A percentile compares a stretch with the other conserved stretches of the same genome.
phyloP scores from a whole-genome alignment of 2,329 filamentous ascomycete genomes.

The Neofusicoccum laricinum region DNA sequence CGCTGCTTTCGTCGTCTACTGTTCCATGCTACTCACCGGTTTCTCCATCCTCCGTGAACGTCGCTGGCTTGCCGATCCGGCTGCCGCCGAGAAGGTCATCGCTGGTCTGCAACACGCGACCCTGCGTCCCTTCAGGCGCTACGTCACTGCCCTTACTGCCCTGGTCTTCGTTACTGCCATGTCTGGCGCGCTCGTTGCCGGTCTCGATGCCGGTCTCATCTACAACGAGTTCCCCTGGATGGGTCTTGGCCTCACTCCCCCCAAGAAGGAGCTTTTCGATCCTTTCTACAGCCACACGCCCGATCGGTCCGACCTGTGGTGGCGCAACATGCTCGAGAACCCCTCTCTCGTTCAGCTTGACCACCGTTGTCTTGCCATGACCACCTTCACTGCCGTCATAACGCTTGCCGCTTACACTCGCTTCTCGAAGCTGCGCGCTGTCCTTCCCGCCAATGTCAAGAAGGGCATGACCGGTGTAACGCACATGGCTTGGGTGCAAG shows the following conservation, averaged over 20 bases:
- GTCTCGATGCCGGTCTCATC: constrained; percentile 92
- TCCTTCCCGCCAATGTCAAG: constrained; percentile 58
- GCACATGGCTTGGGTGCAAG: constrained; percentile 79
- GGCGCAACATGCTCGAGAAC: constrained; percentile 98
- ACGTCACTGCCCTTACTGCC: constrained; percentile 65
- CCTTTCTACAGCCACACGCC: constrained; percentile 77
- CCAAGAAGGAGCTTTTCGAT: constrained; percentile 78
- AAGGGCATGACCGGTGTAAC: constrained; percentile 77
- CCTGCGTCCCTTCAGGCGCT: constrained; percentile 71
- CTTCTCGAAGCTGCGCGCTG: constrained; percentile 59
- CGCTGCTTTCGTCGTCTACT: constrained; percentile 88
- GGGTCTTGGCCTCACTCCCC: constrained; percentile 80
- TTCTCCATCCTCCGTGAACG: constrained; percentile 78
- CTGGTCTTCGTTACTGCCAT: constrained; percentile 88
- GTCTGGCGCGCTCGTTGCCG: constrained; percentile 90
- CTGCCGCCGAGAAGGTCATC: constrained; percentile 59
- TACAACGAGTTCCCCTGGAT: constrained; percentile 99
- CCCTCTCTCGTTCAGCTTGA: constrained; percentile 93
- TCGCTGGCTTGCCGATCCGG: constrained; percentile 61
- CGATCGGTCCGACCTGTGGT: constrained; percentile 82
- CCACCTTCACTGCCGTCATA: constrained; percentile 79
- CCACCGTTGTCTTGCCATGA: constrained; percentile 86
- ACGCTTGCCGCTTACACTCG: constrained; percentile 78
- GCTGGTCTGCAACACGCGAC: constrained; percentile 62
- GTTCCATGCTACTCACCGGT: constrained; percentile 89